A percentile compares a stretch with the other conserved stretches of the same genome.
phyloP scores from a whole-genome alignment of 1,284 basidiomycete species.

The Rhodotorula sp. region DNA sequence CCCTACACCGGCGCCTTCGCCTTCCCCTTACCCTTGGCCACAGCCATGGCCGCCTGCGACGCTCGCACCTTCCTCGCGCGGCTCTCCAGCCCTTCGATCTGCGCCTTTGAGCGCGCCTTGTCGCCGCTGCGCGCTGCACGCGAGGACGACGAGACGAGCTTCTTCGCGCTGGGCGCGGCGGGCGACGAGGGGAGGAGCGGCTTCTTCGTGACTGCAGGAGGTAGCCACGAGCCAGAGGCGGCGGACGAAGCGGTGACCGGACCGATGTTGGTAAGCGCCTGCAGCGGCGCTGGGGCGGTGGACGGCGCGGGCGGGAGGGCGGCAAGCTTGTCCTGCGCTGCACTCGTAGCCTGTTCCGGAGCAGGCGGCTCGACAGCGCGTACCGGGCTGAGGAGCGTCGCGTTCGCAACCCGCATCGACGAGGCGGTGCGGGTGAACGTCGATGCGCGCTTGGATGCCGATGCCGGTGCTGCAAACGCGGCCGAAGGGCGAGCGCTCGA shows the following conservation, averaged over 20 bases:
- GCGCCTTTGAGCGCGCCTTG: background rate
- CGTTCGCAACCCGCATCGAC: conserved; percentile 3
- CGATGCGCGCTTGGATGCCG: background rate
- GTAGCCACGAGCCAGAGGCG: background rate
- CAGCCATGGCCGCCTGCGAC: background rate
- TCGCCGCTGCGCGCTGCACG: background rate
- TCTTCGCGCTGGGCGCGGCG: background rate
- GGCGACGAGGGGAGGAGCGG: background rate
- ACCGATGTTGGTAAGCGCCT: background rate
- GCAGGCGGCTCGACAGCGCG: background rate
- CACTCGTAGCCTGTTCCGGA: background rate
- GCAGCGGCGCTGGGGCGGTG: background rate
- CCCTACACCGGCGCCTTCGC: background rate
- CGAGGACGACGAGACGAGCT: conserved; percentile 3
- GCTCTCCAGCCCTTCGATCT: conserved; percentile 5
- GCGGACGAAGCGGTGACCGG: background rate
- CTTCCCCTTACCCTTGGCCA: background rate
- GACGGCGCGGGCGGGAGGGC: background rate
- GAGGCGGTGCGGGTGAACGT: background rate
- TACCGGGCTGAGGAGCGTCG: conserved; percentile 1
- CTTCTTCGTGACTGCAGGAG: background rate
- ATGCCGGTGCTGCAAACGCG: background rate
- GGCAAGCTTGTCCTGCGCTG: background rate
- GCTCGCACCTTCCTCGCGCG: conserved; percentile 15
- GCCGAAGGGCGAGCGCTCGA: background rate